Evolutionary conservation across 768 basidiomycete genomes (phyloP).

Genomic region (Leucosporidium scottii): DNA sequence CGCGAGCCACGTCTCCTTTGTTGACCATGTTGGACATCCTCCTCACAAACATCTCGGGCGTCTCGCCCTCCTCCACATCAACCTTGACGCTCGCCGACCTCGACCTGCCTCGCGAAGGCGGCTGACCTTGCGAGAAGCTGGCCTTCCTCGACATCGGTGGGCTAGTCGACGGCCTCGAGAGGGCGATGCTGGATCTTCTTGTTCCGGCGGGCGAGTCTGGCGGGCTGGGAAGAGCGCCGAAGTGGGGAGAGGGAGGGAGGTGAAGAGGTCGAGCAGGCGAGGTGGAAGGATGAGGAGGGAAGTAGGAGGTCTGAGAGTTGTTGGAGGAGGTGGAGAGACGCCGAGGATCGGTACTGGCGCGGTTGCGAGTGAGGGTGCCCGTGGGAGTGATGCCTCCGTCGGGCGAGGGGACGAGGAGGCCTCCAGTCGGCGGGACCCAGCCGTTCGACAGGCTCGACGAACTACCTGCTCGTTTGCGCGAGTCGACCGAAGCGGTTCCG

Average conservation of each 20-base stretch:
- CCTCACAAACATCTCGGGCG: slow-evolving; percentile 60
- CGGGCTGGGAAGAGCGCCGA: too few relatives aligned
- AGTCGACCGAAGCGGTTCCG: not conserved
- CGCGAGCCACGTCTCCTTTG: slow-evolving; percentile 69
- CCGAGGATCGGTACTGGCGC: not conserved
- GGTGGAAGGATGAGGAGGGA: too few relatives aligned
- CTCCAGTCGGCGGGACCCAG: not conserved
- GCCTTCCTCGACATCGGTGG: not conserved
- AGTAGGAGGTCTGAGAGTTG: not conserved
- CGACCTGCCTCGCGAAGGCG: not conserved
- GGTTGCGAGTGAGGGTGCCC: not conserved
- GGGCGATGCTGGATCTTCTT: too few relatives aligned
- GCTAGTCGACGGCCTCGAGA: too few relatives aligned
- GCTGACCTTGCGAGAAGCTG: not conserved
- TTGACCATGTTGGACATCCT: slow-evolving; percentile 56
- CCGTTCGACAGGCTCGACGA: not conserved
- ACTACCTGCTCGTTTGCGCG: not conserved
- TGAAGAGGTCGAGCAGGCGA: too few relatives aligned
- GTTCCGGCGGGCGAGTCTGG: too few relatives aligned
- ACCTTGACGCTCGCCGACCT: slow-evolving; percentile 18
- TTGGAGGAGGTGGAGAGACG: not conserved
- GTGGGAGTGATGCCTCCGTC: not conserved
- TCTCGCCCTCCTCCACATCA: slow-evolving; percentile 50
- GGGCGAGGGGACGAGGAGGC: not conserved
- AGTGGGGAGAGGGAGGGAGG: too few relatives aligned